Evolutionary conservation across 331 rosid genomes (phyloP), one percentile per base, ranked within the genome.

Genomic region (Saraca asoca): DNA sequence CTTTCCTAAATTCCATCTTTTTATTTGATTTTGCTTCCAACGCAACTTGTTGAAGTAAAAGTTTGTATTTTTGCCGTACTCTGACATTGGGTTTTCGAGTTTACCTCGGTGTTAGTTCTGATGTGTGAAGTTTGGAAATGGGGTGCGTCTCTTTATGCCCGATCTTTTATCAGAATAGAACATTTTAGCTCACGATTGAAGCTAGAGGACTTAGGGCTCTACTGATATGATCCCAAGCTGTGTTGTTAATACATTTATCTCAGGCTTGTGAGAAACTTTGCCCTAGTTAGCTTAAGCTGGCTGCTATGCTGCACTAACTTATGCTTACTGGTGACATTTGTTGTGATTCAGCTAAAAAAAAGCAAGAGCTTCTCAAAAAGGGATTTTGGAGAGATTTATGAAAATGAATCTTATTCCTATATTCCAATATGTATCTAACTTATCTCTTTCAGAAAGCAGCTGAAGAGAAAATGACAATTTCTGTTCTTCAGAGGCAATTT

Each of bases 11-110:
- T 20, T 15, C 14, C 24, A 6, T 39, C 57, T 59, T 37, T 37
- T 42, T 20, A 6, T 4, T 24, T 64, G 10, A 9, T 69, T 48
- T 13, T 43, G 57, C 70, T 72, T 51, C 45, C 2, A 18, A 51
- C 33, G 3, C 37, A 7, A 3, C 7, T 11, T 33, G 5, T 12
- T 42, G 16, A 19, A 19, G 18, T 31, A 7, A 9, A 6, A 41
- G 0, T 15, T 15, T 12, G 7, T 61, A 19, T 61, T 39, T 9
- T 11, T 11, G 8, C 11, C 4, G 12, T 29, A 17, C 14, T 45
- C 2, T 7, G 39, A 9, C 29, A 24, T 29, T 45, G 55, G n/a
- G 46, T 35, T 8, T 16, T 9, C 15, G 4, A 18, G 18, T 9
- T 48, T 15, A 17, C 1, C 53, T 6, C 53, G 9, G 15, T 5